A percentile compares a stretch with the other conserved stretches of the same genome.
These are phyloP conservation scores for Hamamelis virginiana DNA, from an alignment of 164 flowering plant genomes.

Conservation along the genomic window DNA sequence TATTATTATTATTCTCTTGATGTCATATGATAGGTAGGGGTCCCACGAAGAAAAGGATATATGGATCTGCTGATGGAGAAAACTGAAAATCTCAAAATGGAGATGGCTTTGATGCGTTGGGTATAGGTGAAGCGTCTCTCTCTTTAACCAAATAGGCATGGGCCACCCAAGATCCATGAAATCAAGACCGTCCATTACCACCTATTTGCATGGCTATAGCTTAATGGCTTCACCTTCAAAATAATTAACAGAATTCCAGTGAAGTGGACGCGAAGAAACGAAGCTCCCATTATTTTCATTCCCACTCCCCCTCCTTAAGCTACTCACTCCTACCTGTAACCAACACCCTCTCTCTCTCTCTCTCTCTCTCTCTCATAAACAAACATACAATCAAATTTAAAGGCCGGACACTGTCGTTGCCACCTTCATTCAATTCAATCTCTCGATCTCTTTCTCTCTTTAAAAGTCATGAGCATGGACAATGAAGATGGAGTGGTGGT, in stretches of 20 bases:
- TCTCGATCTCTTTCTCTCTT: not conserved
- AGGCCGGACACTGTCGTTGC: not conserved
- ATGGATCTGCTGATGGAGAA: too few species aligned
- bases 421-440: not conserved
- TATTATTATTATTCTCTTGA: too few species aligned
- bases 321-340: not conserved
- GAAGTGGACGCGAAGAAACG: slow-evolving; percentile 96
- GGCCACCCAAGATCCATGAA: not conserved
- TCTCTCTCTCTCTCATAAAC: not conserved
- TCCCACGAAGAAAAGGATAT: too few species aligned
- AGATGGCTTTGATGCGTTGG: not conserved
- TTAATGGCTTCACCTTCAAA: slow-evolving; percentile 32
- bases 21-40: too few species aligned
- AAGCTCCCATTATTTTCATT: slow-evolving; percentile 32
- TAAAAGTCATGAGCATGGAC: slow-evolving; percentile 10
- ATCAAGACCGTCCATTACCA: slow-evolving; percentile 10
- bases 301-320: not conserved
- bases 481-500: slow-evolving; percentile 11
- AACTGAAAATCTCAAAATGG: not conserved
- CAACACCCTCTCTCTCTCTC: slow-evolving; percentile 13
- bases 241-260: slow-evolving; percentile 48
- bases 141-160: slow-evolving; percentile 12
- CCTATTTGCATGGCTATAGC: too few species aligned
- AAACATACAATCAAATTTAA: not conserved
- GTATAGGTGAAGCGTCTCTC: slow-evolving; percentile 35